These are phyloP conservation scores for Pterula multifida DNA, from an alignment of 1,284 basidiomycete species.

Conservation along the genomic window DNA sequence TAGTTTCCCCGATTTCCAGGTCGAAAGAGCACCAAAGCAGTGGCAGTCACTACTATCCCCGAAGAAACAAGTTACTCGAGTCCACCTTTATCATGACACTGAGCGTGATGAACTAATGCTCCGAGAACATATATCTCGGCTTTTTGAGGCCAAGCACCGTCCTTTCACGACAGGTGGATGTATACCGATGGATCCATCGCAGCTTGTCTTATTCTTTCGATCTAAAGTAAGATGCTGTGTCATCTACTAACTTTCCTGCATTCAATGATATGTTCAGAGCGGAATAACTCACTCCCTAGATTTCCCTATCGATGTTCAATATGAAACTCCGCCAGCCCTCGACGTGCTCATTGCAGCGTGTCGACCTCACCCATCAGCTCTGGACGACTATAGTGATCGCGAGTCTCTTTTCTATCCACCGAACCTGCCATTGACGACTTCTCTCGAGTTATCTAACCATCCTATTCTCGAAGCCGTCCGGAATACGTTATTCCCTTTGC, in stretches of 20 bases:
- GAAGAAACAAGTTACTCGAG: conserved; percentile 16
- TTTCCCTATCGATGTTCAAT: conserved; percentile 68
- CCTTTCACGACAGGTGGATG: conserved; percentile 58
- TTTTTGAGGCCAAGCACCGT: conserved; percentile 46
- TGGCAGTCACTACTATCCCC: conserved; percentile 17
- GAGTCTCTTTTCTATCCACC: conserved; percentile 66
- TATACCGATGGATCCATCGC: conserved; percentile 57
- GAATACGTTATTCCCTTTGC: conserved; percentile 52
- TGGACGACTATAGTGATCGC: conserved; percentile 40
- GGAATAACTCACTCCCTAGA: conserved; percentile 70
- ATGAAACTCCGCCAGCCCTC: conserved; percentile 64
- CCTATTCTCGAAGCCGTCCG: conserved; percentile 68
- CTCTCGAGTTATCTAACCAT: conserved; percentile 67
- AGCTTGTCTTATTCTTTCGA: conserved; percentile 64
- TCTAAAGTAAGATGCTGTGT: conserved; percentile 41
- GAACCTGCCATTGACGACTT: conserved; percentile 57
- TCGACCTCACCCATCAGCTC: conserved; percentile 43
- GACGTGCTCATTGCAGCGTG: conserved; percentile 71
- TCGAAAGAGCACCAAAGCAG: conserved; percentile 39
- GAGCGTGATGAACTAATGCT: conserved; percentile 41
- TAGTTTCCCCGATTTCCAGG: conserved; percentile 38
- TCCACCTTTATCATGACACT: conserved; percentile 16
- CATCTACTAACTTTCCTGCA: conserved; percentile 2
- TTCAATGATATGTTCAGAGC: conserved; percentile 29
- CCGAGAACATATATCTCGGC: conserved; percentile 39